Evolutionary conservation across 148 eudicot species (phyloP), one percentile per base, ranked within the genome.

Genomic region (Agrostemma githago): DNA sequence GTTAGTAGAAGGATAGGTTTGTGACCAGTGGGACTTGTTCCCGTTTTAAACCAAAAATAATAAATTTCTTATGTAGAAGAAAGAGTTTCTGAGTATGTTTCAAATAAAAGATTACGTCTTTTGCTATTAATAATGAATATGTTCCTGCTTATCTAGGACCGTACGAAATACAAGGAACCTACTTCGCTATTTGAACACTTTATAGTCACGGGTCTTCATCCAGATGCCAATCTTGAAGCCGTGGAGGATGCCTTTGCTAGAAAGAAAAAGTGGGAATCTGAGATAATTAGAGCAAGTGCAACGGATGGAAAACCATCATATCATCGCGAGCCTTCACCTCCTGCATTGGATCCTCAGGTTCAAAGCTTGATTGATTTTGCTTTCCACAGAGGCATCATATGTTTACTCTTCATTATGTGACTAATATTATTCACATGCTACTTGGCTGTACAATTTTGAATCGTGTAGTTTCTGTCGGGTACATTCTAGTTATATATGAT

Each of bases 281-380:
- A 83, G 58, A 78, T 77, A 80, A 76, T 68, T 73, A 86, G 82
- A 70, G 62, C 81, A 65, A 83, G 77, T 59, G 67, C 74, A 65
- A 40, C 70, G 11, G 89, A 85, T 78, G 70, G 75, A 58, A 83
- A 78, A 74, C 77, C 62, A 57, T 73, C 77, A 70, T 83, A 84
- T 71, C 34, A 79, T 73, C 62, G 56, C 57, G 86, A 80, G 26
- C 82, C 94, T 79, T 77, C 87, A 79, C 79, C 83, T 64, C 90
- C 97, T 53, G 71, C 81, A 20, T 39, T 90, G 82, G 97, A 92
- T 79, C 96, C 99, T 82, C 90, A 94, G 98, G 98, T 94, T 76
- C 72, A 72, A 62, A 43, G 68, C 76, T 59, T 60, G 19, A 41
- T 48, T 19, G 8, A 38, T 53, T 53, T 40, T 51, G 57, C 57